These are phyloP conservation scores for Tilletia setariae DNA, from an alignment of 1,284 basidiomycete genomes.

Conservation along the genomic window DNA sequence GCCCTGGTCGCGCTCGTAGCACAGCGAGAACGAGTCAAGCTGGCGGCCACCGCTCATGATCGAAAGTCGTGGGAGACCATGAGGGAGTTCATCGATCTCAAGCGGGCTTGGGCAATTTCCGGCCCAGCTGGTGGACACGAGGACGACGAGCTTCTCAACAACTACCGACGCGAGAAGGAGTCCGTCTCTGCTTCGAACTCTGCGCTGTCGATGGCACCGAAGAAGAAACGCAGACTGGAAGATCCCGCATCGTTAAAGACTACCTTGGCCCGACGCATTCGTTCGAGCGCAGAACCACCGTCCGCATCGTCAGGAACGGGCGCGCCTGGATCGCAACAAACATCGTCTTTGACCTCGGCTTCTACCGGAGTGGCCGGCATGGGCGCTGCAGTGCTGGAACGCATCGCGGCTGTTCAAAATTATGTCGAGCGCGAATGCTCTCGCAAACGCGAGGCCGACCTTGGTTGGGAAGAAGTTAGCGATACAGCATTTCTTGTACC, in stretches of 20 bases:
- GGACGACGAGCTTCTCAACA: constrained; percentile 49
- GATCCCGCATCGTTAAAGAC: constrained; percentile 34
- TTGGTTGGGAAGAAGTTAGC: constrained; percentile 50
- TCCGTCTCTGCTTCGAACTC: constrained; percentile 15
- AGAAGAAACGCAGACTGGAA: constrained; percentile 49
- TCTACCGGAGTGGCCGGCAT: constrained; percentile 18
- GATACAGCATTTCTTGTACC: constrained; percentile 49
- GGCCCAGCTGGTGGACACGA: constrained; percentile 41
- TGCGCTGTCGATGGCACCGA: constrained; percentile 28
- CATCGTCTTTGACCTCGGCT: neutral
- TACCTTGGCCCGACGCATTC: constrained; percentile 38
- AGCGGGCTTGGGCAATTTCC: constrained; percentile 44
- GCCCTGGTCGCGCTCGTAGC: constrained; percentile 40
- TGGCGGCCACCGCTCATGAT: constrained; percentile 34
- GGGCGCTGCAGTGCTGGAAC: constrained; percentile 47
- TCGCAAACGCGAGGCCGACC: constrained; percentile 41
- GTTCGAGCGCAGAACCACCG: constrained; percentile 27
- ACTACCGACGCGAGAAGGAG: constrained; percentile 34
- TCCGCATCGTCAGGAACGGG: constrained; percentile 25
- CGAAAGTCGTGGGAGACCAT: constrained; percentile 42
- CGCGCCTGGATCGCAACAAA: neutral
- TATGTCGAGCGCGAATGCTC: constrained; percentile 51
- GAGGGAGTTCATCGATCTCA: constrained; percentile 43
- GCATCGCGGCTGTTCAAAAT: constrained; percentile 45
- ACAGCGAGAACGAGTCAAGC: constrained; percentile 49